phyloP scores from a whole-genome alignment of 768 basidiomycete species.

The Boletus bicolor region DNA sequence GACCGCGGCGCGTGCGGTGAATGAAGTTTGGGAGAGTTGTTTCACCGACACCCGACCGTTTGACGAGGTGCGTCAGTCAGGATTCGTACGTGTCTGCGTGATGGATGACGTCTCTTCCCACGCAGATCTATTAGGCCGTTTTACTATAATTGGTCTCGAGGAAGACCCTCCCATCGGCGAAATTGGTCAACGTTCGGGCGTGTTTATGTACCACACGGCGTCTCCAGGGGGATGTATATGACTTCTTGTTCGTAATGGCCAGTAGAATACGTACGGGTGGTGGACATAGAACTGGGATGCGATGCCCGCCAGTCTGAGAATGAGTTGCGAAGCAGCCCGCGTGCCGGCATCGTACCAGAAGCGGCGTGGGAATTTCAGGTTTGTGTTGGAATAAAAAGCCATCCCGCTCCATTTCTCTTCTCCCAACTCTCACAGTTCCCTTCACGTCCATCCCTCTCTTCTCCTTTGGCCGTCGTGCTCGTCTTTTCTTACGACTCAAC shows the following conservation, averaged over 20 bases:
- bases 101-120: slow-evolving; percentile 15
- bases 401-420: not conserved
- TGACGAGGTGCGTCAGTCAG: slow-evolving; percentile 68
- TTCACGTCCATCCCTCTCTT: slow-evolving; percentile 16
- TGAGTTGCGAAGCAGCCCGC: slow-evolving; percentile 3
- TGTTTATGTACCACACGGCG: not conserved
- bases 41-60: slow-evolving; percentile 94
- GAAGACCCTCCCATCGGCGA: not conserved
- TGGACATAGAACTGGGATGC: slow-evolving; percentile 13
- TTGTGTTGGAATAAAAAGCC: slow-evolving; percentile 24
- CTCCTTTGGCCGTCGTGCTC: not conserved
- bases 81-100: not conserved
- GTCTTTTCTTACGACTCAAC: slow-evolving; percentile 25
- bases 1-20: slow-evolving; percentile 84
- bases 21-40: slow-evolving; percentile 97
- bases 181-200: not conserved
- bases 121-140: slow-evolving; percentile 32
- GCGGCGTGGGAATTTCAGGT: slow-evolving; percentile 23
- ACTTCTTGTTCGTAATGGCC: not conserved
- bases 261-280: slow-evolving; percentile 8
- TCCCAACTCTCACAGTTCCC: slow-evolving; percentile 16
- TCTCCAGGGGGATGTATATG: slow-evolving; percentile 9
- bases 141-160: slow-evolving; percentile 1
- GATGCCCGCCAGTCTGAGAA: slow-evolving; percentile 13
- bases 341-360: slow-evolving; percentile 20